Conservation (phyloP, 306 rosid species). For the Cyclanthera cordifolia region DNA sequence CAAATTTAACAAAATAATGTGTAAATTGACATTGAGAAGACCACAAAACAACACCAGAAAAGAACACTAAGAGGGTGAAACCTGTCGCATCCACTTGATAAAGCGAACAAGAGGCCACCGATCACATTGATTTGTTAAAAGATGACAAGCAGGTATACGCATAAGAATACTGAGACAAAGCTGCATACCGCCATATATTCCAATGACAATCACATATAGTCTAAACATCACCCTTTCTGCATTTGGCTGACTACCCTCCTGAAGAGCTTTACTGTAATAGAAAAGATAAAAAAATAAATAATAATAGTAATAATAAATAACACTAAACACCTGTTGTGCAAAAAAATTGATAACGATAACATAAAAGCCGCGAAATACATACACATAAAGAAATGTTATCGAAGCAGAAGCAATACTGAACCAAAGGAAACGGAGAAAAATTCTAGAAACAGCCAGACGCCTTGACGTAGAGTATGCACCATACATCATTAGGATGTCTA, state of each 20-base stretch:
- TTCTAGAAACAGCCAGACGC: conserved; percentile 57
- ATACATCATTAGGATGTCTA: conserved; percentile 85
- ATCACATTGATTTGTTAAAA: conserved; percentile 67
- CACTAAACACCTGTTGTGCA: conserved; percentile 3
- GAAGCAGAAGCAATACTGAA: conserved; percentile 61
- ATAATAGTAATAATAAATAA: no score
- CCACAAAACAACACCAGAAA: neutral
- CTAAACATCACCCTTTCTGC: conserved; percentile 36
- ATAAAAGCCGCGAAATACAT: conserved; percentile 20
- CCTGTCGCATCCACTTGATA: conserved; percentile 98
- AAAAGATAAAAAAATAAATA: conserved; percentile 20
- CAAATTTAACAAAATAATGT: conserved; percentile 17
- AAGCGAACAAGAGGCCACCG: conserved; percentile 72
- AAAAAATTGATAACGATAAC: conserved; percentile 5
- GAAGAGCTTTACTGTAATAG: conserved; percentile 64
- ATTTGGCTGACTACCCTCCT: conserved; percentile 51
- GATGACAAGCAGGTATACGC: conserved; percentile 87
- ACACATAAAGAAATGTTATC: conserved; percentile 71
- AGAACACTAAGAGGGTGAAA: conserved; percentile 15
- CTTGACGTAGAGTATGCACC: conserved; percentile 88
- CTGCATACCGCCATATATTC: conserved; percentile 80
- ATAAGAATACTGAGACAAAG: conserved; percentile 64
- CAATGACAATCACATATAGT: conserved; percentile 51
- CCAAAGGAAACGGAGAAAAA: conserved; percentile 81
- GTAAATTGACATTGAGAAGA: conserved; percentile 13